Evolutionary conservation across 768 basidiomycete species (phyloP).

Genomic region (Melanogaster broomeanus): DNA sequence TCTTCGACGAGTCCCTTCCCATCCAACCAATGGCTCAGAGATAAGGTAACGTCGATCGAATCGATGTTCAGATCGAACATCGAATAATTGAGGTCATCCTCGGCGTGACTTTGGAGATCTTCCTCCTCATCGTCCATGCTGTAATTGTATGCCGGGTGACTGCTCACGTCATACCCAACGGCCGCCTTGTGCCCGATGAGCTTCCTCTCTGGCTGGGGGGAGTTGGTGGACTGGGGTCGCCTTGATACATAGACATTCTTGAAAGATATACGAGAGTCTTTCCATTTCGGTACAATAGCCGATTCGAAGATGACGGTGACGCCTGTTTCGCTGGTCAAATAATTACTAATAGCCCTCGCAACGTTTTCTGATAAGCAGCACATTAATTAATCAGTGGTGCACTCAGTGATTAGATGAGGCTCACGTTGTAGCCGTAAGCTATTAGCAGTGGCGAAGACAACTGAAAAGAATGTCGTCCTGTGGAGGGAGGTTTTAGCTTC

Average conservation of each 20-base stretch:
- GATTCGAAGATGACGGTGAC: slow-evolving; percentile 95
- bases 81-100: slow-evolving; percentile 73
- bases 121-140: slow-evolving; percentile 62
- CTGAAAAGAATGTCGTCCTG: slow-evolving; percentile 95
- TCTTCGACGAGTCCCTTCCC: slow-evolving; percentile 92
- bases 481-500: slow-evolving; percentile 3
- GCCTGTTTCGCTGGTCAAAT: slow-evolving; percentile 91
- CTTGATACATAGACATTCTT: slow-evolving; percentile 95
- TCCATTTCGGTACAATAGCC: slow-evolving; percentile 98
- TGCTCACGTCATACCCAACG: slow-evolving; percentile 74
- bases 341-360: slow-evolving; percentile 86
- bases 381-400: slow-evolving; percentile 1
- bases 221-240: slow-evolving; percentile 46
- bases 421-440: slow-evolving; percentile 82
- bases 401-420: slow-evolving; percentile 13
- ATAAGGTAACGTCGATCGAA: slow-evolving; percentile 93
- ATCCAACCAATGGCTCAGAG: slow-evolving; percentile 89
- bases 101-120: slow-evolving; percentile 26
- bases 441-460: slow-evolving; percentile 86
- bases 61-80: slow-evolving; percentile 94
- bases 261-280: slow-evolving; percentile 93
- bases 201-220: slow-evolving; percentile 16
- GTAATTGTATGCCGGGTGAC: slow-evolving; percentile 70
- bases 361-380: slow-evolving; percentile 61
- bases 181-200: slow-evolving; percentile 54